These are phyloP conservation scores for Pleodorina starrii DNA, from an alignment of 139 green algal species.

Conservation along the genomic window DNA sequence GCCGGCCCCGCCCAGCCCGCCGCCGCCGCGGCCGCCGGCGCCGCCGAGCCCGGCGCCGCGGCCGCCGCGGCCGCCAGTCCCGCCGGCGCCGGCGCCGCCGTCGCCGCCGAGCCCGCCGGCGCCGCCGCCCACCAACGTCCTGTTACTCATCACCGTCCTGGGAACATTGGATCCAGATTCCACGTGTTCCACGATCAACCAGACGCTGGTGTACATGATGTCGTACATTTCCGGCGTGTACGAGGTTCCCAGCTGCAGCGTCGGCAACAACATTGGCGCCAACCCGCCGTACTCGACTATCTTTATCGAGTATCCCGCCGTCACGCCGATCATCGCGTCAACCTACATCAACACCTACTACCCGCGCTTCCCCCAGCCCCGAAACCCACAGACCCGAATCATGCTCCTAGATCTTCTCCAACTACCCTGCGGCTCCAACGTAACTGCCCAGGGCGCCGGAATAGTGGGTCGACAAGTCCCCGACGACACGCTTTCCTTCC, in stretches of 20 bases:
- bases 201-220: not conserved
- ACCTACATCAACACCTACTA: conserved; percentile 28
- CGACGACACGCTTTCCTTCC: not conserved
- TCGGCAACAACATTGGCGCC: not conserved
- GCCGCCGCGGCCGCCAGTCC: not conserved
- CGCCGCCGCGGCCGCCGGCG: not conserved
- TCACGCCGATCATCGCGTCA: not conserved
- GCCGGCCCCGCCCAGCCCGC: not conserved
- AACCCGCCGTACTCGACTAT: too few relatives aligned
- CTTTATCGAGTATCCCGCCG: too few relatives aligned
- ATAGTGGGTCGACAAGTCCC: not conserved
- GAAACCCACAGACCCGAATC: too few relatives aligned
- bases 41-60: not conserved
- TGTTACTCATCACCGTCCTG: not conserved
- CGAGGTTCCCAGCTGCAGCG: not conserved
- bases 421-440: conserved; percentile 10
- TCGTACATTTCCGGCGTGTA: not conserved
- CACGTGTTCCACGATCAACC: not conserved
- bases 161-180: not conserved
- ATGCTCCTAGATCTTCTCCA: not conserved
- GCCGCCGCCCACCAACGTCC: not conserved
- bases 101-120: not conserved
- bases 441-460: not conserved
- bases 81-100: not conserved
- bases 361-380: conserved; percentile 14